These are phyloP conservation scores for sunflower (Helianthus annuus) DNA, from an alignment of 129 eudicot genomes.

Conservation along the genomic window HanXRQr2.0-SUNRISE NC_035438.2:144171317-144171816, in stretches of 20 bases:
- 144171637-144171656: slow-evolving; percentile 67
- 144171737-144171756: slow-evolving; percentile 74
- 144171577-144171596: background rate
- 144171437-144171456: too few species aligned
- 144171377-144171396: too few species aligned
- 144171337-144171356: too few species aligned
- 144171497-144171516: slow-evolving; percentile 1
- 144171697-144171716: slow-evolving; percentile 80
- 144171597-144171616: slow-evolving; percentile 16
- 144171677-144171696: slow-evolving; percentile 84
- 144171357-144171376: too few species aligned
- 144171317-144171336: too few species aligned
- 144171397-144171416: too few species aligned
- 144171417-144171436: too few species aligned
- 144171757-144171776: slow-evolving; percentile 89
- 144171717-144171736: slow-evolving; percentile 73
- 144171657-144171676: slow-evolving; percentile 85
- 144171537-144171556: background rate
- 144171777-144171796: slow-evolving; percentile 70
- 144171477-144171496: background rate
- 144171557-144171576: slow-evolving; percentile 34
- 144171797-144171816: slow-evolving; percentile 92
- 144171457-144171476: background rate
- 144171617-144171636: slow-evolving; percentile 48
- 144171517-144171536: background rate